These are phyloP conservation scores for Kodamaea plutei DNA, from an alignment of 1,139 yeast species.

Conservation along the genomic window DNA sequence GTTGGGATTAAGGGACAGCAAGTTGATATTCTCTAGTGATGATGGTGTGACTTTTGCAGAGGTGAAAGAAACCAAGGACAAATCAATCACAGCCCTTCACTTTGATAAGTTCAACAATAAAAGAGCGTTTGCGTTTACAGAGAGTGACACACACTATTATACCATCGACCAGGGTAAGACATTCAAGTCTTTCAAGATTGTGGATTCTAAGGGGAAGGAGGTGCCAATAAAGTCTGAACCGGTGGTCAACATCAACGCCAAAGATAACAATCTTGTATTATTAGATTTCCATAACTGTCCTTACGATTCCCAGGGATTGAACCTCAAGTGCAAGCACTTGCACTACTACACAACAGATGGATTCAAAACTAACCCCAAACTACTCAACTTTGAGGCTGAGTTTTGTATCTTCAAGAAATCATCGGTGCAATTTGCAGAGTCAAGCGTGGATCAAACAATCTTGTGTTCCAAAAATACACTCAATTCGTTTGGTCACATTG, in stretches of 20 bases:
- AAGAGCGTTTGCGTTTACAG: conserved; percentile 52
- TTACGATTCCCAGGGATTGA: conserved; percentile 13
- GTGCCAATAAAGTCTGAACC: conserved; percentile 14
- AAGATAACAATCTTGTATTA: conserved; percentile 36
- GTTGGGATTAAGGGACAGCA: conserved; percentile 27
- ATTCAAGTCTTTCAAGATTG: conserved; percentile 47
- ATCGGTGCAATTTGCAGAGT: conserved; percentile 29
- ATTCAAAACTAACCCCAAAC: conserved; percentile 39
- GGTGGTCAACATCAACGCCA: conserved; percentile 33
- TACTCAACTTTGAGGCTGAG: conserved; percentile 28
- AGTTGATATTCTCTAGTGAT: conserved; percentile 45
- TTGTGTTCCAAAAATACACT: conserved; percentile 44
- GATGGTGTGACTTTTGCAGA: conserved; percentile 55
- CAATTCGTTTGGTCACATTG: conserved; percentile 43
- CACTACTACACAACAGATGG: conserved; percentile 53
- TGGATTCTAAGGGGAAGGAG: conserved; percentile 10
- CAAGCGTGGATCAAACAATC: conserved; percentile 41
- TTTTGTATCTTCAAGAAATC: conserved; percentile 54
- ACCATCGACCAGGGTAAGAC: conserved; percentile 56
- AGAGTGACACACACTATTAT: conserved; percentile 37
- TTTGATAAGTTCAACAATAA: conserved; percentile 44
- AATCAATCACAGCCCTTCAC: conserved; percentile 23
- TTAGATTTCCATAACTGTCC: conserved; percentile 39
- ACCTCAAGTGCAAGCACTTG: conserved; percentile 28
- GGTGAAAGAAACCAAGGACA: conserved; percentile 27